phyloP scores from a whole-genome alignment of 441 rosid species.

The Croton setiger region DNA sequence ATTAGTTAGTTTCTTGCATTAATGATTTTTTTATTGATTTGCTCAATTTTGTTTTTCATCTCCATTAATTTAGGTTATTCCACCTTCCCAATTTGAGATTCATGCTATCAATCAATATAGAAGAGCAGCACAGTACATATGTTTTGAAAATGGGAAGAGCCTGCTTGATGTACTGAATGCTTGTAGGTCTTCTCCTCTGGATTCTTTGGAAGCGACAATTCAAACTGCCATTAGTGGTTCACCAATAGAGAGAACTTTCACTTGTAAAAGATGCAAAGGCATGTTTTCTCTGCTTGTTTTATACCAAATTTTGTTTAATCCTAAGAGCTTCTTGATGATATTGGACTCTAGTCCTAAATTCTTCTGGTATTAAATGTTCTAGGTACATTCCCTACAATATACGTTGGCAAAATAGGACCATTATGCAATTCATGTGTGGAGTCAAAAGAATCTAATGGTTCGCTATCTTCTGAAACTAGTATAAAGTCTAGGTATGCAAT shows the following conservation, averaged over 20 bases:
- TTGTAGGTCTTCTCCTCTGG: constrained; percentile 73
- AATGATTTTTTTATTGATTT: constrained; percentile 23
- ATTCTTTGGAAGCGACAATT: constrained; percentile 67
- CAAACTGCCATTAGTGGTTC: constrained; percentile 58
- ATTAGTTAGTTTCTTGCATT: constrained; percentile 19
- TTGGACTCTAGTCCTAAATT: constrained; percentile 16
- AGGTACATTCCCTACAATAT: constrained; percentile 62
- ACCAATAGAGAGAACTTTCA: constrained; percentile 66
- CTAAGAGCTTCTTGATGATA: constrained; percentile 18
- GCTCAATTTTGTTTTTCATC: constrained; percentile 2
- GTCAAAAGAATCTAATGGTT: constrained; percentile 42
- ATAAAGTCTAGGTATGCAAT: constrained; percentile 41
- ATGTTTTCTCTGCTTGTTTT: constrained; percentile 16
- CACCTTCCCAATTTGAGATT: constrained; percentile 97
- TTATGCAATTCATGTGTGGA: constrained; percentile 70
- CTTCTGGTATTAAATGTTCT: constrained; percentile 25
- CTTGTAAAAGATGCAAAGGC: constrained; percentile 94
- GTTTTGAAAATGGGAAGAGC: constrained; percentile 98
- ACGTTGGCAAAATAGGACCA: constrained; percentile 74
- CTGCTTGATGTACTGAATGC: constrained; percentile 86
- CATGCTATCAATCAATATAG: constrained; percentile 93
- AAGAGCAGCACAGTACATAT: constrained; percentile 93
- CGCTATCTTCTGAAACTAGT: constrained; percentile 31
- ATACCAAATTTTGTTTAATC: background rate
- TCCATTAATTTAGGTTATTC: constrained; percentile 64